Conservation (phyloP, 257 asterid species). For the Lavandula angustifolia region DNA sequence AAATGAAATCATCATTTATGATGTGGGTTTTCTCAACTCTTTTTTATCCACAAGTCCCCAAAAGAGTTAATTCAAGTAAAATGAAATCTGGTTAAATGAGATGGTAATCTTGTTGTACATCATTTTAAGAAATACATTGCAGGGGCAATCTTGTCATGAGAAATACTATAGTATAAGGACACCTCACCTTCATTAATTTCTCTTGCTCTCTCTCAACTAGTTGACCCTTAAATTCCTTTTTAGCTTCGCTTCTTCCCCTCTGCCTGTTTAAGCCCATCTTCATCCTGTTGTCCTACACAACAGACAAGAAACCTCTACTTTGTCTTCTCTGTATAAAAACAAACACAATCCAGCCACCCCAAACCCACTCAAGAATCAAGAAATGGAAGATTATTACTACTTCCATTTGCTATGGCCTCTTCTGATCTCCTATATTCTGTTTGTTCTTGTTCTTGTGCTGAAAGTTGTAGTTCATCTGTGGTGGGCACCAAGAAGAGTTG, state of each 20-base stretch:
- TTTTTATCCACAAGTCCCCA: not conserved
- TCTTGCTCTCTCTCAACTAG: conserved; percentile 34
- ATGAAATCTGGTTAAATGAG: not conserved
- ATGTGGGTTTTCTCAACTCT: not conserved
- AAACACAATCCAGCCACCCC: conserved; percentile 49
- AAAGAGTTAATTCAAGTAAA: not conserved
- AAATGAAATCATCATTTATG: conserved; percentile 50
- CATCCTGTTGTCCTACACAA: conserved; percentile 48
- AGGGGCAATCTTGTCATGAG: conserved; percentile 26
- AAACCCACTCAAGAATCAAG: conserved; percentile 6
- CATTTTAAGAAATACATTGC: no score
- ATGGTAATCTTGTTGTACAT: conserved; percentile 20
- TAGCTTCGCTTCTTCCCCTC: conserved; percentile 33
- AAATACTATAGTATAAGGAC: conserved; percentile 31
- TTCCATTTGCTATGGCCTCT: conserved; percentile 44
- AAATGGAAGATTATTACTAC: conserved; percentile 40
- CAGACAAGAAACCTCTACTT: conserved; percentile 51
- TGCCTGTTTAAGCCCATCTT: conserved; percentile 51
- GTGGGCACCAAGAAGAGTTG: conserved; percentile 75
- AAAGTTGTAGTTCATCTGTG: conserved; percentile 52
- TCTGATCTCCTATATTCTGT: conserved; percentile 45
- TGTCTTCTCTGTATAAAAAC: conserved; percentile 54
- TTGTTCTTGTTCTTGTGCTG: conserved; percentile 35
- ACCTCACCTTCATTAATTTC: conserved; percentile 30
- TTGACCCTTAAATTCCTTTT: conserved; percentile 45